phyloP scores from a whole-genome alignment of 129 eudicot genomes.

The Ambrosia artemisiifolia region DNA sequence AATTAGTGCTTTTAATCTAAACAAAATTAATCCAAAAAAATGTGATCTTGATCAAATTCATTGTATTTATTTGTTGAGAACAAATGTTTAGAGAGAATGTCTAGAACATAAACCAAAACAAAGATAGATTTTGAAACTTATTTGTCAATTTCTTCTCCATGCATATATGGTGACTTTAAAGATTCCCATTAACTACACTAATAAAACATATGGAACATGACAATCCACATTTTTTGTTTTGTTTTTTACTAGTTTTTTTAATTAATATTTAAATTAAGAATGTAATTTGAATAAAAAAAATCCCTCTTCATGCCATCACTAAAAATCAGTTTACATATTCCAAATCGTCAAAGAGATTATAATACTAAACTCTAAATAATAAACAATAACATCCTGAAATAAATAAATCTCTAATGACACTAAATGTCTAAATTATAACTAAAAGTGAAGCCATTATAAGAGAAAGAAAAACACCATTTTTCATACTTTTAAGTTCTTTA shows the following conservation, averaged over 20 bases:
- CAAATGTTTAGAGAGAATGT: constrained; percentile 7
- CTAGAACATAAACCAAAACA: constrained; percentile 15
- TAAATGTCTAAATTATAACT: constrained; percentile 6
- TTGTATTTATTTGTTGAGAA: background rate
- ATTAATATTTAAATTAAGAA: background rate
- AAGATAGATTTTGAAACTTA: constrained; percentile 13
- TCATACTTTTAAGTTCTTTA: constrained; percentile 4
- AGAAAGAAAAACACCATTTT: constrained; percentile 14
- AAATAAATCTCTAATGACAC: background rate
- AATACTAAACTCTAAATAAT: background rate
- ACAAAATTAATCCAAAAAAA: background rate
- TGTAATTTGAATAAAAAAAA: too few relatives aligned
- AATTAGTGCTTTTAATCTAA: constrained; percentile 6
- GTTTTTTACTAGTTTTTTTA: constrained; percentile 4
- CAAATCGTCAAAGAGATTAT: background rate
- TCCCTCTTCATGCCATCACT: background rate
- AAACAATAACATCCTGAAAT: background rate
- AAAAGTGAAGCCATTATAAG: constrained; percentile 17
- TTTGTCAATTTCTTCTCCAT: constrained; percentile 25
- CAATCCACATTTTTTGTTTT: background rate
- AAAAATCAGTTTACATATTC: constrained; percentile 5
- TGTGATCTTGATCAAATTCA: constrained; percentile 14
- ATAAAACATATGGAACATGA: constrained; percentile 17
- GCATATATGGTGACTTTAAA: constrained; percentile 14
- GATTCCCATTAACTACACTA: constrained; percentile 16